These are phyloP conservation scores for Suhomyces coccinellae DNA, from an alignment of 1,139 yeast genomes.

Conservation along the genomic window DNA sequence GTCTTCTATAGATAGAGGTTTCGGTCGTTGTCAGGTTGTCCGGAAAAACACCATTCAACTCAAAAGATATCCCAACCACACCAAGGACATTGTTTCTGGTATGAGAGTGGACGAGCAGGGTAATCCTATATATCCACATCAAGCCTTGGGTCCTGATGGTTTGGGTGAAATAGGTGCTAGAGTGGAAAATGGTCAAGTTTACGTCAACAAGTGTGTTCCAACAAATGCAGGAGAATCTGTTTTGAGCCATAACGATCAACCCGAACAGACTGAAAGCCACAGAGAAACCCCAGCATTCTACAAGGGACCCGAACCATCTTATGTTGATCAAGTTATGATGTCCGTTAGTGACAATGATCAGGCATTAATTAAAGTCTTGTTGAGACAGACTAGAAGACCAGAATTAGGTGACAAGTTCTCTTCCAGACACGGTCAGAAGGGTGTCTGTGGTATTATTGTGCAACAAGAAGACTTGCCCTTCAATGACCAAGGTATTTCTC, in stretches of 20 bases:
- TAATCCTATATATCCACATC: conserved; percentile 82
- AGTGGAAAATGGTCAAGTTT: conserved; percentile 90
- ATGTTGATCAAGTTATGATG: conserved; percentile 97
- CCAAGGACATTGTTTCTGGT: conserved; percentile 88
- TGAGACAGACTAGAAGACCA: conserved; percentile 96
- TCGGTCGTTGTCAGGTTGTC: conserved; percentile 97
- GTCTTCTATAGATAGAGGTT: conserved; percentile 92
- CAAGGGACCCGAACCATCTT: conserved; percentile 93
- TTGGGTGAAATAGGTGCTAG: conserved; percentile 93
- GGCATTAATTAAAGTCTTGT: conserved; percentile 84
- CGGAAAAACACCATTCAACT: conserved; percentile 86
- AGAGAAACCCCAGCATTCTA: conserved; percentile 90
- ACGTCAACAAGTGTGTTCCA: conserved; percentile 90
- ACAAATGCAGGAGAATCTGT: conserved; percentile 79
- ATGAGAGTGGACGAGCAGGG: conserved; percentile 83
- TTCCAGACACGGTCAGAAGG: conserved; percentile 97
- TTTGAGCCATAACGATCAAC: conserved; percentile 41
- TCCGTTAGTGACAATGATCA: conserved; percentile 94
- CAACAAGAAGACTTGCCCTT: conserved; percentile 97
- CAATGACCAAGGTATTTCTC: conserved; percentile 83
- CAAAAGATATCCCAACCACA: conserved; percentile 90
- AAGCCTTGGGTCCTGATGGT: conserved; percentile 90
- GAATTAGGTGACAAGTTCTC: conserved; percentile 97
- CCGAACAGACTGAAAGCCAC: conserved; percentile 53
- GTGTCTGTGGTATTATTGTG: conserved; percentile 97